These are phyloP conservation scores for Salix koriyanagi DNA, from an alignment of 345 rosid species.

Conservation along the genomic window DNA sequence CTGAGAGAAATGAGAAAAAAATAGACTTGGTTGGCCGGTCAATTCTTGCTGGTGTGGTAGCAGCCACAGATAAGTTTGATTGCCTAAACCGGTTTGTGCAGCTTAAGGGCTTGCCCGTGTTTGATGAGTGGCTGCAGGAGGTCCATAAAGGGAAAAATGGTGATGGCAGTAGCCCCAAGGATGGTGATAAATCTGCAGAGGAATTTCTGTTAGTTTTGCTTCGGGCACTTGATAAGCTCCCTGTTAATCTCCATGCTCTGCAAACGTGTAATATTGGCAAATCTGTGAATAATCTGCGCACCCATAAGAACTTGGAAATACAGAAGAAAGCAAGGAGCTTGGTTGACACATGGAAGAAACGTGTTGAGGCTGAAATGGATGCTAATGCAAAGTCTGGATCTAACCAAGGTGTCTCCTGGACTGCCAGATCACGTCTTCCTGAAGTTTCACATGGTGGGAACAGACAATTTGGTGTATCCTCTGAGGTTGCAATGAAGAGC, in stretches of 20 bases:
- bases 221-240: constrained; percentile 85
- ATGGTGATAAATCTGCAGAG: constrained; percentile 58
- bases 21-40: constrained; percentile 59
- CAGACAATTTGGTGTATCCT: constrained; percentile 50
- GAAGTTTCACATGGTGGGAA: constrained; percentile 54
- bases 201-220: constrained; percentile 71
- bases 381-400: constrained; percentile 64
- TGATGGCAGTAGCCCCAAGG: constrained; percentile 59
- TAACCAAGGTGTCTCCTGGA: constrained; percentile 58
- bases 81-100: constrained; percentile 77
- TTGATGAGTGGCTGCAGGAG: constrained; percentile 98
- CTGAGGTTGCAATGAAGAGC: constrained; percentile 60
- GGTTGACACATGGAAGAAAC: constrained; percentile 95
- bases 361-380: constrained; percentile 97
- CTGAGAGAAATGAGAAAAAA: constrained; percentile 65
- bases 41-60: constrained; percentile 67
- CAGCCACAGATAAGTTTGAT: constrained; percentile 72
- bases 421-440: constrained; percentile 58
- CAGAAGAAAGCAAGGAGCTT: constrained; percentile 85
- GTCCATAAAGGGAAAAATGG: constrained; percentile 82
- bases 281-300: constrained; percentile 80
- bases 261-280: constrained; percentile 86
- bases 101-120: constrained; percentile 72
- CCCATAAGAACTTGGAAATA: constrained; percentile 73
- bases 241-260: constrained; percentile 84